A percentile compares a stretch with the other conserved stretches of the same genome.
Evolutionary conservation across 2,329 filamentous ascomycete genomes (phyloP).

Genomic region (Neonectria magnoliae): DNA sequence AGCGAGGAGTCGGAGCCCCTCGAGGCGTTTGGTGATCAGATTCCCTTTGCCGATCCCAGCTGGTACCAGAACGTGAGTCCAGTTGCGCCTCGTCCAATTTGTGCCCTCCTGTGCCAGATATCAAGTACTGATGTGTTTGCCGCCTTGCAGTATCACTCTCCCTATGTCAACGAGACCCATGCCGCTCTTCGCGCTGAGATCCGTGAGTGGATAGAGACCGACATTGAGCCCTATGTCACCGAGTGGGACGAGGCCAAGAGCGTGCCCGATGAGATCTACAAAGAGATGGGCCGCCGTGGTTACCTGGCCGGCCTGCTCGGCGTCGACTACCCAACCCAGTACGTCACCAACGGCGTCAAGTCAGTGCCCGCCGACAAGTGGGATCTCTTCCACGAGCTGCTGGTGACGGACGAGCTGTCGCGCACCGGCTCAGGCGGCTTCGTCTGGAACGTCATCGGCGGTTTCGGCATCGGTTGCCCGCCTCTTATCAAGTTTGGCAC

Average conservation of each 20-base stretch:
- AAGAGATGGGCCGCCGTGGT: conserved; percentile 91
- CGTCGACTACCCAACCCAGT: conserved; percentile 80
- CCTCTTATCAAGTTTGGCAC: conserved; percentile 92
- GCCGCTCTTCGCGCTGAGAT: conserved; percentile 90
- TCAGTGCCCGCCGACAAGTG: conserved; percentile 88
- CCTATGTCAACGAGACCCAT: conserved; percentile 96
- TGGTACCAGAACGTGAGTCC: conserved; percentile 91
- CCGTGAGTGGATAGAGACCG: conserved; percentile 88
- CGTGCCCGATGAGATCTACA: conserved; percentile 90
- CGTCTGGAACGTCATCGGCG: conserved; percentile 96
- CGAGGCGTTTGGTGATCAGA: conserved; percentile 84
- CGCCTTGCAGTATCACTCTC: conserved; percentile 84
- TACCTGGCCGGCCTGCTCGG: conserved; percentile 94
- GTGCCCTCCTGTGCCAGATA: neutral
- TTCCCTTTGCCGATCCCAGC: conserved; percentile 90
- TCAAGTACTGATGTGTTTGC: conserved; percentile 21
- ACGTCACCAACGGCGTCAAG: conserved; percentile 75
- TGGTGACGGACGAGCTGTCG: conserved; percentile 93
- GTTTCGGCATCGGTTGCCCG: conserved; percentile 94
- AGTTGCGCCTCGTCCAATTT: neutral
- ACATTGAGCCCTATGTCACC: conserved; percentile 89
- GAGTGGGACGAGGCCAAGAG: conserved; percentile 98
- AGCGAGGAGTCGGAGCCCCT: conserved; percentile 72
- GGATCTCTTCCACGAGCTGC: conserved; percentile 98
- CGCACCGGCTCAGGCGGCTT: conserved; percentile 90